Conservation (phyloP, 2,329 filamentous ascomycete species). For the Fusarium sp. region DNA sequence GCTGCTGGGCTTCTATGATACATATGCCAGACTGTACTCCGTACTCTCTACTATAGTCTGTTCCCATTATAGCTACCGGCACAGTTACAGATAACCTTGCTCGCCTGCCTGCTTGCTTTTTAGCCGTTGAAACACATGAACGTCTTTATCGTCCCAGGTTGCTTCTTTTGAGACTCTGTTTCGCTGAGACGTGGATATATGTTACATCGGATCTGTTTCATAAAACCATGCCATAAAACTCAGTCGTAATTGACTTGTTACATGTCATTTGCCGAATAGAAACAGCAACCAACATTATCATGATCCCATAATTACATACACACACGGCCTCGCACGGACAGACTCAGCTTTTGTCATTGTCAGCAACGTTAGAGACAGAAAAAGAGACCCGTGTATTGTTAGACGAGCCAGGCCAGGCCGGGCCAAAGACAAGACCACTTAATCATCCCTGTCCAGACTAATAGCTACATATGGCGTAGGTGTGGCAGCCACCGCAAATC, state of each 20-base stretch:
- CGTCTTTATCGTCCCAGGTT: conserved; percentile 22
- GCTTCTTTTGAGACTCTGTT: conserved; percentile 21
- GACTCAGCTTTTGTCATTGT: conserved; percentile 16
- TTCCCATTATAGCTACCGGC: background rate
- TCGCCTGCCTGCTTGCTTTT: conserved; percentile 23
- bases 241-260: background rate
- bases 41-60: background rate
- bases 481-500: conserved; percentile 32
- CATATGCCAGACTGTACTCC: background rate
- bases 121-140: conserved; percentile 25
- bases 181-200: conserved; percentile 37
- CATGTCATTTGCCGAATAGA: background rate
- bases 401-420: conserved; percentile 8
- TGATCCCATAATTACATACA: conserved; percentile 8
- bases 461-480: conserved; percentile 4
- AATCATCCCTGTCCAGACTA: background rate
- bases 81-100: conserved; percentile 1
- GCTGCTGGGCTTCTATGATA: background rate
- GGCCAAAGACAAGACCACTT: conserved; percentile 22
- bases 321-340: conserved; percentile 37
- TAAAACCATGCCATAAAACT: background rate
- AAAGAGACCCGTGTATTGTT: background rate
- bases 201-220: conserved; percentile 2
- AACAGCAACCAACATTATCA: conserved; percentile 8
- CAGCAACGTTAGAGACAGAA: conserved; percentile 13